phyloP scores from a whole-genome alignment of 495 filamentous ascomycete species.

The Massariosphaeria phaeospora region DNA sequence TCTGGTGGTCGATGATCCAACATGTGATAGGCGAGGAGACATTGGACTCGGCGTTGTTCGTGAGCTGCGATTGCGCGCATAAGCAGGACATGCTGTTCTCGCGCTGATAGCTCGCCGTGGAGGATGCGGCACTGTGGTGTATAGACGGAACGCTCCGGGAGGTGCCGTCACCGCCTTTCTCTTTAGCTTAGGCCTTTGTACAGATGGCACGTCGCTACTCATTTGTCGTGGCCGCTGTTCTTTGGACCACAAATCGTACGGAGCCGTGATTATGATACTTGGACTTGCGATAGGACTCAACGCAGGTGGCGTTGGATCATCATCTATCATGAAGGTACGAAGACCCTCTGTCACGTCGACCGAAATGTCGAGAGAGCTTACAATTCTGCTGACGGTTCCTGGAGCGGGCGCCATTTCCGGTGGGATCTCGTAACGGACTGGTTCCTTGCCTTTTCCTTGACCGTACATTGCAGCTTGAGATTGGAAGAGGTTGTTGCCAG shows the following conservation, averaged over 20 bases:
- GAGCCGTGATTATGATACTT: no score
- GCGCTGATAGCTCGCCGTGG: slow-evolving; percentile 18
- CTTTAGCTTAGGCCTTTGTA: background rate
- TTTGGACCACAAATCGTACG: background rate
- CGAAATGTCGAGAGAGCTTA: slow-evolving; percentile 7
- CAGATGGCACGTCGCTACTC: background rate
- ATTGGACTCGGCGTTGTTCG: background rate
- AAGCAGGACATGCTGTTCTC: slow-evolving; percentile 1
- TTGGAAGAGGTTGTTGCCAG: no score
- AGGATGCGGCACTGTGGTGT: background rate
- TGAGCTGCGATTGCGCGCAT: background rate
- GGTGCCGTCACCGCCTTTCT: slow-evolving; percentile 16
- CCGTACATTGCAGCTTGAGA: background rate
- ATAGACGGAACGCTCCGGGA: background rate
- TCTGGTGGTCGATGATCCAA: slow-evolving; percentile 2
- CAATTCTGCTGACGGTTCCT: background rate
- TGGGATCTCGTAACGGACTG: background rate
- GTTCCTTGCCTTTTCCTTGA: background rate
- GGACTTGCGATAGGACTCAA: background rate
- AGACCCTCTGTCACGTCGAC: slow-evolving; percentile 20
- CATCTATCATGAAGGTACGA: background rate
- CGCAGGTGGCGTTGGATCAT: slow-evolving; percentile 2
- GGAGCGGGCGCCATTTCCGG: background rate
- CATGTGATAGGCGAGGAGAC: background rate
- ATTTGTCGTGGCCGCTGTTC: background rate